Base-by-base conservation (phyloP, 306 rosid genomes). In the Amphicarpaea edgeworthii region DNA sequence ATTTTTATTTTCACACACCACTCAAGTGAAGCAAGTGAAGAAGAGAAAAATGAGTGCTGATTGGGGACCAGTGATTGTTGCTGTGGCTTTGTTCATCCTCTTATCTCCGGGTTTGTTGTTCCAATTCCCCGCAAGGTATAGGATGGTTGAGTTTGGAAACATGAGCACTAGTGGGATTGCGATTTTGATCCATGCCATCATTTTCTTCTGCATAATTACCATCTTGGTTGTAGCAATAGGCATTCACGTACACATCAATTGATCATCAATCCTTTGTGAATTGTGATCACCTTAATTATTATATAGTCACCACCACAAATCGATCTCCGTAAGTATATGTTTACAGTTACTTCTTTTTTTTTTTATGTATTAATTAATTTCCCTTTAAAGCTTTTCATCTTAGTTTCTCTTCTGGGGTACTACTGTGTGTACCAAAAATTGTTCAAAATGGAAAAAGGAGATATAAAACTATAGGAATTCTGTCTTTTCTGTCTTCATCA, bases 151-250 rank as follows among this genome's bases (percentile, higher is more conserved):
- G 84, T 96, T 96, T 45, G 99, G 99, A 7, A 96, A 88, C 91
- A 92, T 96, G 99, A 17, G 15, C 82, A 96, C 99, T 10, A 96
- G 99, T 62, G 99, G 99, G 55, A 92, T 96, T 64, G 88, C 99
- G 53, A 90, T 96, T 83, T 87, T 96, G 79, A 72, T 96, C 73
- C 99, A 95, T 77, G 97, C 99, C 70, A 21, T 95, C 64, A 82
- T 95, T 19, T 95, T 65, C 89, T 95, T 92, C 74, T 89, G 96
- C 81, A 82, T 95, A 79, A 66, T 90, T 62, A 95, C 97, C 72
- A 90, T 95, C 76, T 75, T 95, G 85, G 23, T 89, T 81, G 71
- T 92, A 68, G 99, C 97, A 17, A 75, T 95, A 19, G 99, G 99
- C 82, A 88, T 95, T 83, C 99, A 95, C 81, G 17, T 92, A 84